Conservation (phyloP, 2,329 filamentous ascomycete species). For the Ophiostoma ulmi region DNA sequence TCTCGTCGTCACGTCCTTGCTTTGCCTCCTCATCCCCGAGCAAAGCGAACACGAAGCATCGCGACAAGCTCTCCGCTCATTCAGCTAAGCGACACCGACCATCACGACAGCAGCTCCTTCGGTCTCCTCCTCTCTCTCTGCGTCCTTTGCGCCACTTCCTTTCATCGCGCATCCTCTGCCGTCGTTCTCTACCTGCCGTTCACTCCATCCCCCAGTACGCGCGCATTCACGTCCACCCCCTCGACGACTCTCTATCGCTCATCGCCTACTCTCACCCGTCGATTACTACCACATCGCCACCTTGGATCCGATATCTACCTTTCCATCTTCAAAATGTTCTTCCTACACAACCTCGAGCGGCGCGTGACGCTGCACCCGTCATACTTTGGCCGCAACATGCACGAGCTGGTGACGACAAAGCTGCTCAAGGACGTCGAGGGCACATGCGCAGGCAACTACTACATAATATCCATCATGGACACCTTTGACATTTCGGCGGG, state of each 20-base stretch:
- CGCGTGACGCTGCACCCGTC: conserved; percentile 93
- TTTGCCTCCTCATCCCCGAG: not conserved
- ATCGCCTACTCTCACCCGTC: not conserved
- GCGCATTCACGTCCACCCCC: not conserved
- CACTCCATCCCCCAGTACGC: not conserved
- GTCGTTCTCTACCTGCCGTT: not conserved
- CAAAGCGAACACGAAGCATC: not conserved
- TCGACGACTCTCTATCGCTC: not conserved
- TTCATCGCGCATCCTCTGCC: not conserved
- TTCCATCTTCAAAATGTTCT: conserved; percentile 66
- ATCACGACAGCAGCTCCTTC: not conserved
- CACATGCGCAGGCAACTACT: conserved; percentile 90
- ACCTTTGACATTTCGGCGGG: conserved; percentile 92
- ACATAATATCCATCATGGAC: conserved; percentile 97
- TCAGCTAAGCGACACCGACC: not conserved
- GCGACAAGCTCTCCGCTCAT: not conserved
- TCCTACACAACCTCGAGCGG: conserved; percentile 94
- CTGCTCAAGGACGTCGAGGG: conserved; percentile 92
- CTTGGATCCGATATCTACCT: not conserved
- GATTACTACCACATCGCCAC: not conserved
- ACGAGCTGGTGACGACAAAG: conserved; percentile 82
- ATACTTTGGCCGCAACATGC: conserved; percentile 91
- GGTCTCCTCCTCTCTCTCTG: not conserved
- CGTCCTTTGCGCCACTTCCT: not conserved
- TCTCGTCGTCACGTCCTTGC: not conserved